A percentile compares a stretch with the other conserved stretches of the same genome.
These are phyloP conservation scores for Pyricularia grisea DNA, from an alignment of 2,329 filamentous ascomycete species.

Conservation along the genomic window DNA sequence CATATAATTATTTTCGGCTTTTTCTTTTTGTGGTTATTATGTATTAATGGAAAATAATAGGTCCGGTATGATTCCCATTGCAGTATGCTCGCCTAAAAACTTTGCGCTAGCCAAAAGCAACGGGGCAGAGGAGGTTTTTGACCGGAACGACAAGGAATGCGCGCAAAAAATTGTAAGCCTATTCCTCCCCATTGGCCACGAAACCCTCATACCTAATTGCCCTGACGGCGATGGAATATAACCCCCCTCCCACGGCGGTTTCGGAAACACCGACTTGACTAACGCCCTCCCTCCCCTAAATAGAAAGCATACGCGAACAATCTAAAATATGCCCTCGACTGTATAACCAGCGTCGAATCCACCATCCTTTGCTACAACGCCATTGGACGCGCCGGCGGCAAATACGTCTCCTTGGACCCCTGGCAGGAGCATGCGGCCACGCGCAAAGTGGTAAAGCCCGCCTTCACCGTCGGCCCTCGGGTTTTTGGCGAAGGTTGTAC, in stretches of 20 bases:
- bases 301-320: no score
- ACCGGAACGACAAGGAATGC: conserved; percentile 11
- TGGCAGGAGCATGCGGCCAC: background rate
- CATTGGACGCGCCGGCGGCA: conserved; percentile 8
- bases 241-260: no score
- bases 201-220: no score
- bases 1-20: no score
- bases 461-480: background rate
- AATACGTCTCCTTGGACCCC: conserved; percentile 10
- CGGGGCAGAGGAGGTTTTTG: conserved; percentile 12
- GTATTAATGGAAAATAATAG: background rate
- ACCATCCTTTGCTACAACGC: conserved; percentile 10
- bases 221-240: no score
- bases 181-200: no score
- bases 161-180: conserved; percentile 10
- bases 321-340: conserved; percentile 11
- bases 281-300: no score
- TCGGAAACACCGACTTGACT: no score
- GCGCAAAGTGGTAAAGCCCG: background rate
- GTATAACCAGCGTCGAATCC: conserved; percentile 8
- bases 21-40: no score
- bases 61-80: conserved; percentile 5
- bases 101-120: conserved; percentile 5
- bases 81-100: conserved; percentile 10
- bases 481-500: background rate